These are phyloP conservation scores for Inga oerstediana DNA, from an alignment of 306 rosid genomes.

Conservation along the genomic window DNA sequence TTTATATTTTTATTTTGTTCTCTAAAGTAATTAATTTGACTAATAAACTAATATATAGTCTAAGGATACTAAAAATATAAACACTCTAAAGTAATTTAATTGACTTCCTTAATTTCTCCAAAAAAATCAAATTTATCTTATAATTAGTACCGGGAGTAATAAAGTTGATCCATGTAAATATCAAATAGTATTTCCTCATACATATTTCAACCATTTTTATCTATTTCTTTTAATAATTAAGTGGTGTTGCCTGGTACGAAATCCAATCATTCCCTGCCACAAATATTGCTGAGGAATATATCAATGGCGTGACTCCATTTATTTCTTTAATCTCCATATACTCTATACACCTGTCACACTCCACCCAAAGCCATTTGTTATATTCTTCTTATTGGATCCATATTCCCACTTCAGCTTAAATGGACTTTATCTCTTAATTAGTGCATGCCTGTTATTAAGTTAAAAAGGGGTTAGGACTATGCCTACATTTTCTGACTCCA, in stretches of 20 bases:
- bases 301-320: slow-evolving; percentile 6
- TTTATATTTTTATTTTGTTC: no score
- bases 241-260: slow-evolving; percentile 27
- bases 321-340: slow-evolving; percentile 19
- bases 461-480: not conserved
- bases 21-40: no score
- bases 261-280: slow-evolving; percentile 25
- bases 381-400: not conserved
- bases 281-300: not conserved
- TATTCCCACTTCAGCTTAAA: not conserved
- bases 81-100: no score
- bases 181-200: not conserved
- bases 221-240: not conserved
- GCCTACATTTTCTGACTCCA: not conserved
- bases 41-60: no score
- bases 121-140: no score
- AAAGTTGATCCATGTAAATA: not conserved
- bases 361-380: not conserved
- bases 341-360: not conserved
- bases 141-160: no score
- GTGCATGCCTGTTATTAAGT: not conserved
- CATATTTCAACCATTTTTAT: not conserved
- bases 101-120: no score
- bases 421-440: not conserved
- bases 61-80: no score